phyloP scores from a whole-genome alignment of 1,139 yeast genomes.

The Debaryomyces udenii region DNA sequence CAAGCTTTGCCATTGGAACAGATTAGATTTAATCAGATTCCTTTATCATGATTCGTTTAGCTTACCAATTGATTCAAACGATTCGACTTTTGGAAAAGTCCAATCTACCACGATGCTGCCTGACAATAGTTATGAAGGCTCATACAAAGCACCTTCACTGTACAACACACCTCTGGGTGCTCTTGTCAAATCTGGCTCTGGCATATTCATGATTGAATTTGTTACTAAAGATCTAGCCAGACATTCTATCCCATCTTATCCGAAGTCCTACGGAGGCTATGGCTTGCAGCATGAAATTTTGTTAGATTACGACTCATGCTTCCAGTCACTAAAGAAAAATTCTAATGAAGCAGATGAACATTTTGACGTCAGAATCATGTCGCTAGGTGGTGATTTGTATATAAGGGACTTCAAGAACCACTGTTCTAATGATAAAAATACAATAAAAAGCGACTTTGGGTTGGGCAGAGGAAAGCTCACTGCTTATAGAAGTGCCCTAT shows the following conservation, averaged over 20 bases:
- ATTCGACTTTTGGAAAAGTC: conserved; percentile 30
- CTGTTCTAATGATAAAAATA: conserved; percentile 18
- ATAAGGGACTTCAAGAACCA: conserved; percentile 34
- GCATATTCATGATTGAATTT: conserved; percentile 73
- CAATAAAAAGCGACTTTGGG: conserved; percentile 46
- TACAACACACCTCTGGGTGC: conserved; percentile 38
- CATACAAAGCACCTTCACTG: conserved; percentile 26
- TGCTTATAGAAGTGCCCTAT: conserved; percentile 49
- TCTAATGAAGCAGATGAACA: conserved; percentile 34
- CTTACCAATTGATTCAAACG: conserved; percentile 58
- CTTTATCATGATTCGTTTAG: conserved; percentile 79
- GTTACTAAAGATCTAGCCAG: conserved; percentile 67
- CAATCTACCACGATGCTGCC: conserved; percentile 27
- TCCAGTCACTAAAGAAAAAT: conserved; percentile 31
- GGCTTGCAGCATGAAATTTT: conserved; percentile 60
- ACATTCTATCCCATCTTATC: conserved; percentile 61
- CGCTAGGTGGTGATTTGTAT: conserved; percentile 43
- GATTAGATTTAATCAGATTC: conserved; percentile 76
- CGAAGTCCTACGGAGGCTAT: conserved; percentile 54
- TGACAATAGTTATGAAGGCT: conserved; percentile 22
- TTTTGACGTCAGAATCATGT: conserved; percentile 52
- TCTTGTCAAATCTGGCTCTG: conserved; percentile 55
- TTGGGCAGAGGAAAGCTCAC: conserved; percentile 35
- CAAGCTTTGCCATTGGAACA: conserved; percentile 75
- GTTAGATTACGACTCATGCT: conserved; percentile 54